A percentile compares a stretch with the other conserved stretches of the same genome.
These are phyloP conservation scores for Stagonosporopsis rhizophila DNA, from an alignment of 2,329 filamentous ascomycete species.

Conservation along the genomic window DNA sequence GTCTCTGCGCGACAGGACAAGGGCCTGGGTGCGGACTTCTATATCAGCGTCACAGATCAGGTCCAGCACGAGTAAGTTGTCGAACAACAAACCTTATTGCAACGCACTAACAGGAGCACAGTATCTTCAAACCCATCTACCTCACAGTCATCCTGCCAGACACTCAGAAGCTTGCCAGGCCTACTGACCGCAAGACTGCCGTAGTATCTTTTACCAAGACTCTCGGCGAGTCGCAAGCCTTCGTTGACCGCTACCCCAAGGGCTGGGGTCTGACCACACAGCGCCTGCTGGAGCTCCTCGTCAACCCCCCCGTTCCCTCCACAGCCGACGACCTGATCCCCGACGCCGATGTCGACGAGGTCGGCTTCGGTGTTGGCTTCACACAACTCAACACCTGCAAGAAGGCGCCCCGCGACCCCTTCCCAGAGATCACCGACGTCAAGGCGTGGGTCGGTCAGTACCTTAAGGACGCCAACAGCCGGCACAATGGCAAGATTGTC, in stretches of 20 bases:
- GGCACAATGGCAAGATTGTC: constrained; percentile 73
- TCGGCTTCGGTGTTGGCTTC: constrained; percentile 93
- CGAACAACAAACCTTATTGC: background rate
- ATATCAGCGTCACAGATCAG: constrained; percentile 82
- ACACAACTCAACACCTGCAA: constrained; percentile 92
- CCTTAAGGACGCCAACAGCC: constrained; percentile 77
- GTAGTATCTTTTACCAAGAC: constrained; percentile 95
- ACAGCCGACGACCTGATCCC: constrained; percentile 76
- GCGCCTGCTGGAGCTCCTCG: constrained; percentile 84
- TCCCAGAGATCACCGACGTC: constrained; percentile 81
- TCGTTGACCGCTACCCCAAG: constrained; percentile 71
- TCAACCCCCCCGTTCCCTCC: constrained; percentile 79
- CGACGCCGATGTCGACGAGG: constrained; percentile 92
- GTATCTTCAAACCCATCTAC: constrained; percentile 85
- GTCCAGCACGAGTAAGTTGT: constrained; percentile 70
- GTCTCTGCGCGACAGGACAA: constrained; percentile 79
- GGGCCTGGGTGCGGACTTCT: constrained; percentile 91
- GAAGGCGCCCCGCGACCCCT: constrained; percentile 76
- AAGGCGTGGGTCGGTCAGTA: constrained; percentile 84
- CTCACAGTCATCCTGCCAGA: constrained; percentile 84
- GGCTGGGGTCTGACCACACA: constrained; percentile 93
- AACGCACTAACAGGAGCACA: constrained; percentile 40
- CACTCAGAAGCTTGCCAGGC: constrained; percentile 85
- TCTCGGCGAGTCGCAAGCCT: constrained; percentile 82
- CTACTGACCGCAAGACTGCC: constrained; percentile 89